Conservation (phyloP, 208 protist genomes). For the Balamuthia mandrillaris region DNA sequence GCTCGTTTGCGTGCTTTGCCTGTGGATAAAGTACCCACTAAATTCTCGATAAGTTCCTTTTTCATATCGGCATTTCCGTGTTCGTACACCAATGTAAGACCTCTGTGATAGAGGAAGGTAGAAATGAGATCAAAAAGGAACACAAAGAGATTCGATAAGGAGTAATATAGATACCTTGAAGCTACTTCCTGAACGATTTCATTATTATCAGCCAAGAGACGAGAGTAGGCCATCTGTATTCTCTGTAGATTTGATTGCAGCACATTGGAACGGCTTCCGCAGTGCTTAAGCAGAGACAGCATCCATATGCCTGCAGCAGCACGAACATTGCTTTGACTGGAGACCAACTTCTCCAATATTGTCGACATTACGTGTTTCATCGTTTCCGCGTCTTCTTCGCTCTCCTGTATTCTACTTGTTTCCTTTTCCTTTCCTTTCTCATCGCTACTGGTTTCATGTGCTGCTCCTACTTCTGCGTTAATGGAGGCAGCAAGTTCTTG, state of each 20-base stretch:
- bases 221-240: slow-evolving; percentile 40
- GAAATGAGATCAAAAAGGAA: too few species aligned
- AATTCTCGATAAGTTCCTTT: slow-evolving; percentile 46
- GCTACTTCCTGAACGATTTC: slow-evolving; percentile 60
- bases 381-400: background rate
- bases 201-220: slow-evolving; percentile 41
- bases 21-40: slow-evolving; percentile 35
- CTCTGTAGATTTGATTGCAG: background rate
- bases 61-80: slow-evolving; percentile 31
- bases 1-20: slow-evolving; percentile 11
- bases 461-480: too few species aligned
- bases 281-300: slow-evolving; percentile 42
- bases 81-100: slow-evolving; percentile 58
- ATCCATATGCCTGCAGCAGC: slow-evolving; percentile 47
- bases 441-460: background rate
- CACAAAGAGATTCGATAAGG: too few species aligned
- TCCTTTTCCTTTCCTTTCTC: background rate
- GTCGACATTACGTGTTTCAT: background rate
- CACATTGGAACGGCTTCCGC: background rate
- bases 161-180: too few species aligned
- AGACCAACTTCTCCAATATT: slow-evolving; percentile 18
- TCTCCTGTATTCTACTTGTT: background rate
- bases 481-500: too few species aligned
- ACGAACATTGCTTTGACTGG: background rate
- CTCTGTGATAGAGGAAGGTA: too few species aligned